Percentiles rank a stretch among this genome's conserved stretches.
phyloP scores from a whole-genome alignment of 768 basidiomycete species.

The Termitomyces heimii region DNA sequence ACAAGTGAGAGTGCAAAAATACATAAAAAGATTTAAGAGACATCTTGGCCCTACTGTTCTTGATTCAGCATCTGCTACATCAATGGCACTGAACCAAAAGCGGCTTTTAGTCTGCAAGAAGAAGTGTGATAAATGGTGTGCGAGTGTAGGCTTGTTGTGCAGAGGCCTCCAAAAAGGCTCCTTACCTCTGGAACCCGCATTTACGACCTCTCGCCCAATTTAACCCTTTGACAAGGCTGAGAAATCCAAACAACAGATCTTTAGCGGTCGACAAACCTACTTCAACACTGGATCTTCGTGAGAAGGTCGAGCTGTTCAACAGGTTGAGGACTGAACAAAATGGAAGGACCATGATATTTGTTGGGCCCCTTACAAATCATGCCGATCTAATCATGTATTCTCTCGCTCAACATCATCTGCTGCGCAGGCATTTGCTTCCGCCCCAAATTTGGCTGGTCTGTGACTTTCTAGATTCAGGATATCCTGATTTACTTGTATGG shows the following conservation, averaged over 20 bases:
- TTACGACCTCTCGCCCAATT: too few relatives aligned
- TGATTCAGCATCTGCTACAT: too few relatives aligned
- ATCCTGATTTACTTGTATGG: neutral
- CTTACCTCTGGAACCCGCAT: too few relatives aligned
- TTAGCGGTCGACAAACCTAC: conserved; percentile 43
- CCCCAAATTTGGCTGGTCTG: neutral
- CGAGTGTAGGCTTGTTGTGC: too few relatives aligned
- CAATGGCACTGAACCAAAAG: too few relatives aligned
- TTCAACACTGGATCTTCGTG: conserved; percentile 38
- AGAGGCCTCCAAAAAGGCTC: too few relatives aligned
- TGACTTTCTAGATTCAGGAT: neutral
- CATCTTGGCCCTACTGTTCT: too few relatives aligned
- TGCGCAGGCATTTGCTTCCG: conserved; percentile 21
- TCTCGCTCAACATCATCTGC: neutral
- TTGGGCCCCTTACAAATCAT: conserved; percentile 28
- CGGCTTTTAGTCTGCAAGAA: too few relatives aligned
- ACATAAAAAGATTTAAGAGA: too few relatives aligned
- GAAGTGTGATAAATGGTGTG: too few relatives aligned
- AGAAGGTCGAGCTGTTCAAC: conserved; percentile 32
- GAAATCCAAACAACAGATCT: conserved; percentile 23
- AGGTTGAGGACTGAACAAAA: conserved; percentile 22
- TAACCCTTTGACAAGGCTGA: too few relatives aligned
- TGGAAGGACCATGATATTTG: conserved; percentile 34
- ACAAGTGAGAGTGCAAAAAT: too few relatives aligned
- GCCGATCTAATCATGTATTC: conserved; percentile 32